These are phyloP conservation scores for Nakazawaea sp. DNA, from an alignment of 805 yeast genomes.

Conservation along the genomic window DNA sequence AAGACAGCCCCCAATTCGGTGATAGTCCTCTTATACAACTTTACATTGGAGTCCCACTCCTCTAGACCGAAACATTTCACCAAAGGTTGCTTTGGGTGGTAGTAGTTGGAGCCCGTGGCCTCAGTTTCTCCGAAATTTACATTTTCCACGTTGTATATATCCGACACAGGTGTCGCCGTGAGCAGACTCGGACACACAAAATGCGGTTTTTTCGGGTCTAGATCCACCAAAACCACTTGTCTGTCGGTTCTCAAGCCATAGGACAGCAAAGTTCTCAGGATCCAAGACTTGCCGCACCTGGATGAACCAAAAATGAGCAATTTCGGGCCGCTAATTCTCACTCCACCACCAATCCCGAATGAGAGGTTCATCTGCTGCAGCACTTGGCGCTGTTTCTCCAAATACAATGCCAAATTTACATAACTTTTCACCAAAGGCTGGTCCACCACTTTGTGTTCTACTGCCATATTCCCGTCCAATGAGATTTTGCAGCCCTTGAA, in stretches of 20 bases:
- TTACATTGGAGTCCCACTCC: slow-evolving; percentile 46
- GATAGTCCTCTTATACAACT: slow-evolving; percentile 43
- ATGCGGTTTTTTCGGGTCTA: slow-evolving; percentile 60
- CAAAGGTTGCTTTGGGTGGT: slow-evolving; percentile 87
- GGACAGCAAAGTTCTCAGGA: slow-evolving; percentile 60
- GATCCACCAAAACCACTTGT: slow-evolving; percentile 66
- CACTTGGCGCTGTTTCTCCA: slow-evolving; percentile 47
- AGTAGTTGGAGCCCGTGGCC: slow-evolving; percentile 67
- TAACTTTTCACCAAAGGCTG: slow-evolving; percentile 62
- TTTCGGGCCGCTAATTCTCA: slow-evolving; percentile 28
- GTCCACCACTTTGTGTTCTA: slow-evolving; percentile 57
- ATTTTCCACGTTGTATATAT: slow-evolving; percentile 67
- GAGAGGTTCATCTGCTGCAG: slow-evolving; percentile 18
- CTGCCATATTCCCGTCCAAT: slow-evolving; percentile 37
- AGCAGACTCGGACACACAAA: slow-evolving; percentile 70
- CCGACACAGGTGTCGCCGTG: slow-evolving; percentile 79
- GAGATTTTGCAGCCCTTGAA: slow-evolving; percentile 61
- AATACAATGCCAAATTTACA: slow-evolving; percentile 65
- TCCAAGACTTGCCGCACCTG: slow-evolving; percentile 72
- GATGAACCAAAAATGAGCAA: slow-evolving; percentile 69
- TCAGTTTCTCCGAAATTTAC: slow-evolving; percentile 70
- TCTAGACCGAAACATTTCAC: slow-evolving; percentile 77
- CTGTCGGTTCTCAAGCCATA: slow-evolving; percentile 71
- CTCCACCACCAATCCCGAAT: slow-evolving; percentile 12
- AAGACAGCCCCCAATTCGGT: slow-evolving; percentile 32